Conservation (phyloP, 1,139 yeast genomes). For the Yamadazyma aaseri region DNA sequence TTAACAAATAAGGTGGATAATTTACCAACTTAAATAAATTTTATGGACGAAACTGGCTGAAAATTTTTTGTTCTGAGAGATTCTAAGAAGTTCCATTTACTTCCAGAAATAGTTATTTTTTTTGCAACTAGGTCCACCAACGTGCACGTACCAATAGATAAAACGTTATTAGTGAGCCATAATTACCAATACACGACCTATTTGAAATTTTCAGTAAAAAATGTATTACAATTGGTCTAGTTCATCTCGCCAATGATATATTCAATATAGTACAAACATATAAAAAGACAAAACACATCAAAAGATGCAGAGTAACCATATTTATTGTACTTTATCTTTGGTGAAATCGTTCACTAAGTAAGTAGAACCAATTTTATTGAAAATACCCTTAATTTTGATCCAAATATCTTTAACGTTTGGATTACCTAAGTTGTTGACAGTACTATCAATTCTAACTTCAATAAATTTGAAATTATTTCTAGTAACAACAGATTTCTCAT, state of each 20-base stretch:
- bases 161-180: too few relatives aligned
- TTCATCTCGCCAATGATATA: too few relatives aligned
- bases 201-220: too few relatives aligned
- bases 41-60: constrained; percentile 9
- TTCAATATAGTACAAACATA: too few relatives aligned
- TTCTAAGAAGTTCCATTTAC: constrained; percentile 7
- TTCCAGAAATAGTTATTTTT: neutral
- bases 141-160: constrained; percentile 3
- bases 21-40: constrained; percentile 6
- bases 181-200: too few relatives aligned
- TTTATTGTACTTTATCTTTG: constrained; percentile 22
- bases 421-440: constrained; percentile 53
- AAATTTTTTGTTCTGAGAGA: constrained; percentile 12
- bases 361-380: constrained; percentile 35
- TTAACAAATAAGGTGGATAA: constrained; percentile 1
- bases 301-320: neutral
- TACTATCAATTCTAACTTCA: constrained; percentile 71
- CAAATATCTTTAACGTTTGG: constrained; percentile 66
- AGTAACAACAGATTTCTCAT: constrained; percentile 72
- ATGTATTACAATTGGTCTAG: too few relatives aligned
- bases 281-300: neutral
- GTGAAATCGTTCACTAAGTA: constrained; percentile 38
- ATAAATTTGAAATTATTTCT: constrained; percentile 67
- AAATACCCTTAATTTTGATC: constrained; percentile 51
- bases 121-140: constrained; percentile 3